These are phyloP conservation scores for Talaromyces sp. DNA, from an alignment of 2,329 filamentous ascomycete genomes.

Conservation along the genomic window DNA sequence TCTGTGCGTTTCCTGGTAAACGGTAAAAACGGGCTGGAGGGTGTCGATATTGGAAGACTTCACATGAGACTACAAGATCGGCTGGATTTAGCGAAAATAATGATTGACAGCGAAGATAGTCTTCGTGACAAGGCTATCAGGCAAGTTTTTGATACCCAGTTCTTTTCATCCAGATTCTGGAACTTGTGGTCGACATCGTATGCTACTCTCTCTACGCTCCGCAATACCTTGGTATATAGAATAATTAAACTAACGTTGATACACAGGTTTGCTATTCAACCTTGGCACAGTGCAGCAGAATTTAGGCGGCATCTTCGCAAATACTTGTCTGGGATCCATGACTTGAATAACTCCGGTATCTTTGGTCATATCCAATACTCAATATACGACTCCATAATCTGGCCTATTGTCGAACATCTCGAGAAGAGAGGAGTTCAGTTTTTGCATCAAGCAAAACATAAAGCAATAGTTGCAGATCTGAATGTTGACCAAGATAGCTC, in stretches of 20 bases:
- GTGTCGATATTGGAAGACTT: no score
- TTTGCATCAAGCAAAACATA: background rate
- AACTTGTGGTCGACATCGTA: no score
- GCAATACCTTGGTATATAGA: no score
- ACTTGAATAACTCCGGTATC: slow-evolving; percentile 18
- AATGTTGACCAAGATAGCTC: background rate
- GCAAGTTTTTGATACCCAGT: no score
- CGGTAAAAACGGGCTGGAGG: no score
- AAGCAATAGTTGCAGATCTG: background rate
- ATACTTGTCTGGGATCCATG: slow-evolving; percentile 22
- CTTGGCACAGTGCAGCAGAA: slow-evolving; percentile 23
- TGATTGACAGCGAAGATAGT: no score
- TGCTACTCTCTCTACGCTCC: background rate
- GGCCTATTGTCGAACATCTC: background rate
- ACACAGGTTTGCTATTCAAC: slow-evolving; percentile 20
- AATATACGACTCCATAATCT: background rate
- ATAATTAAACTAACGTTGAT: no score
- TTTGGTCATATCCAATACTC: background rate
- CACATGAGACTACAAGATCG: no score
- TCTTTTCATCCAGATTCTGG: no score
- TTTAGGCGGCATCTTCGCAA: slow-evolving; percentile 22
- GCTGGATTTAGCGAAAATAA: no score
- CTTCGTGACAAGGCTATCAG: no score
- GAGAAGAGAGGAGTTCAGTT: background rate
- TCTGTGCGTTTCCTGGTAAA: no score